Base-by-base conservation (phyloP, 2,329 filamentous ascomycete species). In the Cordyceps javanica region DNA sequence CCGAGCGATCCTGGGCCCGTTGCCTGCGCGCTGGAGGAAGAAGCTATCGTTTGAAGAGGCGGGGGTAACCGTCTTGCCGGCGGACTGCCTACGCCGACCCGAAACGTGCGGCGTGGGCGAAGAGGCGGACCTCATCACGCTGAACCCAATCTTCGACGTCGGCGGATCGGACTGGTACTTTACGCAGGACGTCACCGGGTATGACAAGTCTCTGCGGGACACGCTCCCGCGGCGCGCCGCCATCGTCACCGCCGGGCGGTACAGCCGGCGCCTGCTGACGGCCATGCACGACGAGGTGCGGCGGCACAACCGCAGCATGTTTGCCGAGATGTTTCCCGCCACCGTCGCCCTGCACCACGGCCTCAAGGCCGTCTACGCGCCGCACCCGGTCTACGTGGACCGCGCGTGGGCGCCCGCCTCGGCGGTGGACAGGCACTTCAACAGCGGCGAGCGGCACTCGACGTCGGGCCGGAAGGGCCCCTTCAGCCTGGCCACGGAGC, bases 321-420 rank as follows among this genome's bases (percentile, higher is more conserved):
- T 89, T 68, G 82, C 82, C 26, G 89, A 92, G 70, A 92, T 92
- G 89, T 91, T 87, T 72, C 88, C 88, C 2, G 80, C 86, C 0
- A 82, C 80, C 0, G 80, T 84, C 67, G 87, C 88, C 0, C 75
- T 91, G 6, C 88, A 91, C 63, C 88, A 90, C 65, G 88, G 89
- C 1, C 77, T 90, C 65, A 92, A 92, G 72, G 89, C 87, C 26
- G 86, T 90, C 0, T 90, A 87, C 66, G 90, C 88, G 0, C 91
- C 91, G 0, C 91, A 96, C 62, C 89, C 90, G 0, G 83, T 94
- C 45, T 93, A 86, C 70, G 75, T 90, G 10, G 90, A 94, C 69
- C 83, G 90, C 23, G 78, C 81, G 46, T 96, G 91, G 91, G 75
- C 77, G 5, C 85, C 86, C 0, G 75, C 82, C 4, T 65, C 65